Base-by-base conservation (phyloP, 352 stramenopile species). In the Discostella stelligera region DNA sequence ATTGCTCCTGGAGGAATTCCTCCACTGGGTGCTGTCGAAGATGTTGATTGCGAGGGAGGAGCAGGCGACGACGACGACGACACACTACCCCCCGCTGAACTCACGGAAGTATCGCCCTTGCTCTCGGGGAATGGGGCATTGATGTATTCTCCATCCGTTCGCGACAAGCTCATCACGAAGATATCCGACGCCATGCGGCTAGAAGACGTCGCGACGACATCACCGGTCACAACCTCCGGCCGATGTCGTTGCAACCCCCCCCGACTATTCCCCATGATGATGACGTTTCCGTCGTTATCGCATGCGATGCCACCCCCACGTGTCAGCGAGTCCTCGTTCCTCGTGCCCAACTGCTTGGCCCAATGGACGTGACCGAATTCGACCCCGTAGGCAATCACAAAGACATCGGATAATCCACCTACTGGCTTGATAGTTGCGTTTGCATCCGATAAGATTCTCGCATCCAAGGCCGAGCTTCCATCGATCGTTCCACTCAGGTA, bases 181-280 rank as follows among this genome's bases (percentile, higher is more conserved):
- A 82, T 48, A 58, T 82, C 68, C 23, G 67, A 73, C 32, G 68
- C 54, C 39, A 77, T 46, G 39, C 67, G 52, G 37, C 37, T 44
- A 44, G 37, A 8, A 13, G 37, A 13, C 37, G 37, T n/a, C n/a
- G n/a, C n/a, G n/a, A n/a, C 37, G 11, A 44, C 37, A 44, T 44
- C 11, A 7, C 25, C n/a, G 8, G 11, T 27, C 27, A 37, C 25
- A 21, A 23, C 13, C 10, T 54, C 37, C 27, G 63, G 46, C 25
- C 74, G 60, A 66, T 52, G 74, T 56, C 74, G 49, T 37, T 82
- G 74, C 21, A 82, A 70, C 10, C 60, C 66, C 32, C 74, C 74
- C 13, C 74, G 52, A 59, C 27, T 77, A 60, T 60, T 82, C 39
- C 74, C 74, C 66, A 82, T 71, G 25, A 77, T 62, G n/a, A 82